Conservation (phyloP, 2,329 filamentous ascomycete species). For the Amauroascus niger region DNA sequence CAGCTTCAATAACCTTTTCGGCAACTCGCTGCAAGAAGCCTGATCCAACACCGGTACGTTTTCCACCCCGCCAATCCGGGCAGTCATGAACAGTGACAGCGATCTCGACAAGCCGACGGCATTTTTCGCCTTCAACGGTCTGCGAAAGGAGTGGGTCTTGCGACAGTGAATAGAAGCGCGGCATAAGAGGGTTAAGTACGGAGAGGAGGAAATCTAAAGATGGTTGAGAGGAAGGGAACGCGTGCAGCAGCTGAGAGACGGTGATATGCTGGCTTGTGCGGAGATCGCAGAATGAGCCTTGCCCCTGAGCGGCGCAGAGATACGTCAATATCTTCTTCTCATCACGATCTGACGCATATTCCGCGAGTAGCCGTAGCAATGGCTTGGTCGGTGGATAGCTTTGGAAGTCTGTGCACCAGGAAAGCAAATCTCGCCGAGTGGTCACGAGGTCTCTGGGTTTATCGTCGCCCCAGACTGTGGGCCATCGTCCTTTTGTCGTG, state of each 20-base stretch:
- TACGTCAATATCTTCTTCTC: conserved; percentile 85
- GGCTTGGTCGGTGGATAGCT: conserved; percentile 85
- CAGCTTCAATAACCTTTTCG: conserved; percentile 57
- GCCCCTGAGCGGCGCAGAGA: conserved; percentile 80
- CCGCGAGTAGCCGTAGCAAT: conserved; percentile 73
- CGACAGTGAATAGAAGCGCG: conserved; percentile 94
- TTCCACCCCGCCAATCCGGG: conserved; percentile 62
- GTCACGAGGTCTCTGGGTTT: conserved; percentile 75
- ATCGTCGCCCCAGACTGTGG: conserved; percentile 95
- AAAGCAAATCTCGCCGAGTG: conserved; percentile 81
- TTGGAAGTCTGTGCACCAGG: conserved; percentile 91
- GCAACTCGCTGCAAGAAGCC: conserved; percentile 89
- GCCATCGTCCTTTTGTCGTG: conserved; percentile 79
- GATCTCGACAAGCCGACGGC: conserved; percentile 78
- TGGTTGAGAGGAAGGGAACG: conserved; percentile 85
- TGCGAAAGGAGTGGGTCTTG: conserved; percentile 84
- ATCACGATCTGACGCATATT: conserved; percentile 66
- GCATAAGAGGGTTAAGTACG: conserved; percentile 80
- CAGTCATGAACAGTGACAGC: conserved; percentile 93
- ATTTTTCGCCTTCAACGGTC: conserved; percentile 56
- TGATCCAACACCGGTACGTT: conserved; percentile 75
- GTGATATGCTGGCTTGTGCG: conserved; percentile 81
- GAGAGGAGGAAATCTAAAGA: conserved; percentile 74
- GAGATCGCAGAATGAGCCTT: conserved; percentile 87
- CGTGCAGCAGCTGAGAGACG: conserved; percentile 72